Conservation (phyloP, 108 stramenopile species). For the Nitzschia sp. region DNA sequence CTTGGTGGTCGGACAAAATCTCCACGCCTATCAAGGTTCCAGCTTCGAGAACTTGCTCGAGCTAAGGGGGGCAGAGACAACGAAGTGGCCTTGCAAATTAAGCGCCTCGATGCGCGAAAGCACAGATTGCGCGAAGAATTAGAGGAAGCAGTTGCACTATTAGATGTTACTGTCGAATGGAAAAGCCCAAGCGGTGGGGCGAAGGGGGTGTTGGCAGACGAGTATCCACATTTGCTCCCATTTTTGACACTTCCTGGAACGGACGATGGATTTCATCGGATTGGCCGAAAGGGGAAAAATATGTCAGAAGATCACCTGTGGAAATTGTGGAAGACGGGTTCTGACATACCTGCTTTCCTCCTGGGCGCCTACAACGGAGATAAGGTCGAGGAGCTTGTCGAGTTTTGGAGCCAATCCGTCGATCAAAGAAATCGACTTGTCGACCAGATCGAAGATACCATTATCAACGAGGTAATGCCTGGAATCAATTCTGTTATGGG, state of each 20-base stretch:
- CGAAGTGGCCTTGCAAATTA: neutral
- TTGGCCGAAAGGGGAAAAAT: neutral
- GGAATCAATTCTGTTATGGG: neutral
- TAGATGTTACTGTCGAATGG: neutral
- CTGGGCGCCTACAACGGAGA: neutral
- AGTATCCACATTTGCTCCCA: neutral
- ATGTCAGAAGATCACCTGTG: neutral
- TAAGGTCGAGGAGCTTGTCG: neutral
- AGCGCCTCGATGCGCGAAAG: neutral
- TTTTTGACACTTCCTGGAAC: neutral
- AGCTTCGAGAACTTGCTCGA: neutral
- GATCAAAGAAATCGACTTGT: neutral
- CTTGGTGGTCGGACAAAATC: slow-evolving; percentile 65
- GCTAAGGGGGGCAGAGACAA: neutral
- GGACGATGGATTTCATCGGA: neutral
- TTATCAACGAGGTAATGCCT: neutral
- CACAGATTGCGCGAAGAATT: neutral
- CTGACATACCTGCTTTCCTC: neutral
- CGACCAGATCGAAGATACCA: neutral
- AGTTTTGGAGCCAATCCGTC: neutral
- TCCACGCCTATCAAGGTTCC: neutral
- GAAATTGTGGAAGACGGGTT: neutral
- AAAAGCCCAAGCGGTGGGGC: neutral
- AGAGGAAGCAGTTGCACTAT: neutral
- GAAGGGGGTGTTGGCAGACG: neutral